Percentiles rank a stretch among this genome's conserved stretches.
phyloP scores from a whole-genome alignment of 768 basidiomycete species.

The Tricholomella constricta region DNA sequence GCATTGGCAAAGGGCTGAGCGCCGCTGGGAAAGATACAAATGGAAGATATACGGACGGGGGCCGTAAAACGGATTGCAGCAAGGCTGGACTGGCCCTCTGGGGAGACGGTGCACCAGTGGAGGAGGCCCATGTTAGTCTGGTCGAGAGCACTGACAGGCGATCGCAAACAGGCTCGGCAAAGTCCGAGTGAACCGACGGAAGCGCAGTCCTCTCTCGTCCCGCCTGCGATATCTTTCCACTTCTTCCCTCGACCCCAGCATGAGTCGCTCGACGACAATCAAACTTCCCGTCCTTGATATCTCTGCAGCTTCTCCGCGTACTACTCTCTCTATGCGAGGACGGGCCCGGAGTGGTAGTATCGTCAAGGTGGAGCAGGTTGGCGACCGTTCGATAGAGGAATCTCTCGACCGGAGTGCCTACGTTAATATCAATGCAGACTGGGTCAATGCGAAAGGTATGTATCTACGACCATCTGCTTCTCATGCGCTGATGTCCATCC shows the following conservation, averaged over 20 bases:
- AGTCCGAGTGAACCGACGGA: conserved; percentile 21
- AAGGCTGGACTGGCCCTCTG: conserved; percentile 56
- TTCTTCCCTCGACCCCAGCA: conserved; percentile 26
- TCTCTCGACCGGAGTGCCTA: conserved; percentile 79
- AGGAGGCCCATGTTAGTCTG: conserved; percentile 49
- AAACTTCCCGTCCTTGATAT: conserved; percentile 55
- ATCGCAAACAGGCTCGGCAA: conserved; percentile 22
- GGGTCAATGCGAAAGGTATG: conserved; percentile 92
- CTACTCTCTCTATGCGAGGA: conserved; percentile 34
- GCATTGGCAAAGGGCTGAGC: conserved; percentile 60
- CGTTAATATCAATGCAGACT: conserved; percentile 85
- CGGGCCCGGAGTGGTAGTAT: conserved; percentile 71
- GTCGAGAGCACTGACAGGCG: not conserved
- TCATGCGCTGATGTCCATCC: conserved; percentile 1
- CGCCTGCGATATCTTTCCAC: conserved; percentile 15
- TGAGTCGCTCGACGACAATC: conserved; percentile 57
- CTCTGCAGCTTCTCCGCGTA: conserved; percentile 27
- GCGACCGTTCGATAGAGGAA: conserved; percentile 71
- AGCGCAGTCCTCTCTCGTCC: conserved; percentile 18
- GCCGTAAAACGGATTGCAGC: conserved; percentile 73
- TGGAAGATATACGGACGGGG: conserved; percentile 65
- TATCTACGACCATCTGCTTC: conserved; percentile 8
- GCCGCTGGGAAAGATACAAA: conserved; percentile 71
- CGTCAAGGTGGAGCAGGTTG: conserved; percentile 85
- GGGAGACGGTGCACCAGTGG: conserved; percentile 67